phyloP scores from a whole-genome alignment of 768 basidiomycete genomes.

The Lentinula detonsa region DNA sequence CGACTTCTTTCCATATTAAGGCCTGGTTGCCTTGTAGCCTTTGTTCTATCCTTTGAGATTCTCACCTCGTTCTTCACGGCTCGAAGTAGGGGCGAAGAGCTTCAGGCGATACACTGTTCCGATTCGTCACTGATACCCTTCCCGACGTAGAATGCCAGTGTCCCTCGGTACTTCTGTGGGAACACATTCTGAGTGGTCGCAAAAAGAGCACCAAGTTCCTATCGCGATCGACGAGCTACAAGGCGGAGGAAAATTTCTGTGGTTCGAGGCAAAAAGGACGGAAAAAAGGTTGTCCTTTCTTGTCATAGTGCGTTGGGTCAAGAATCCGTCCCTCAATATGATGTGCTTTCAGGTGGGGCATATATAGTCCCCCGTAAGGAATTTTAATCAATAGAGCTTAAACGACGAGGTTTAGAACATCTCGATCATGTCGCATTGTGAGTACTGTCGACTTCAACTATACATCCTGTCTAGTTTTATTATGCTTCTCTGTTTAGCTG shows the following conservation, averaged over 20 bases:
- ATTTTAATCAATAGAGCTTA: conserved; percentile 3
- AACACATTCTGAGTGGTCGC: conserved; percentile 15
- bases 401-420: conserved; percentile 3
- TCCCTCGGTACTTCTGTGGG: not conserved
- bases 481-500: conserved; percentile 6
- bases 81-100: not conserved
- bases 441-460: not conserved
- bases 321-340: not conserved
- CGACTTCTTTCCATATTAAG: not conserved
- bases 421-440: conserved; percentile 9
- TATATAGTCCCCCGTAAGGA: conserved; percentile 5
- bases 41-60: not conserved
- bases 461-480: not conserved
- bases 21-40: not conserved
- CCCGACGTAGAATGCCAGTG: not conserved
- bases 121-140: not conserved
- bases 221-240: conserved; percentile 21
- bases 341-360: conserved; percentile 2
- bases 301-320: conserved; percentile 20
- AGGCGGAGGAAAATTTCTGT: conserved; percentile 20
- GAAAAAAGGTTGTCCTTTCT: conserved; percentile 25
- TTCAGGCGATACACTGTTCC: not conserved
- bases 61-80: not conserved
- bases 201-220: conserved; percentile 10
- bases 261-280: conserved; percentile 24